Evolutionary conservation across 805 yeast species (phyloP).

Genomic region (Candida arabinofermentans): DNA sequence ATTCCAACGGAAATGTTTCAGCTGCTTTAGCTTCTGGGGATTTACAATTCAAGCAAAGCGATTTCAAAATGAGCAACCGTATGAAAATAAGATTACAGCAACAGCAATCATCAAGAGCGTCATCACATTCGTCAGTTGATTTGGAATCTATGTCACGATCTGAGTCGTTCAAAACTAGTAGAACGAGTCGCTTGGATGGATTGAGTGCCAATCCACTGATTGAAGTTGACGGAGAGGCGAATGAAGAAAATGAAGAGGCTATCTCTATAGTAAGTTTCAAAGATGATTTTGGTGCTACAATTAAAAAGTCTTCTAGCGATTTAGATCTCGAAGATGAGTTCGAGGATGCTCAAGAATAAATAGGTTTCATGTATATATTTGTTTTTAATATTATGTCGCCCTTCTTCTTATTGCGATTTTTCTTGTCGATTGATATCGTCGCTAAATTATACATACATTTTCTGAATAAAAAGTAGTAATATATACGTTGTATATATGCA

Average conservation of each 20-base stretch:
- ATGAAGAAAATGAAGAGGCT: slow-evolving; percentile 3
- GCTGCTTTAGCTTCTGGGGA: slow-evolving; percentile 10
- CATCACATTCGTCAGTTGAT: slow-evolving; percentile 20
- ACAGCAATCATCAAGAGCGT: slow-evolving; percentile 14
- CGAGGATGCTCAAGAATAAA: slow-evolving; percentile 22
- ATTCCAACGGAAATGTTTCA: slow-evolving; percentile 1
- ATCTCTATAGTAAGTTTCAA: slow-evolving; percentile 5
- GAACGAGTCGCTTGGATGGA: slow-evolving; percentile 12
- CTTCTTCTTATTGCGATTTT: not conserved
- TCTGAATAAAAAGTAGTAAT: not conserved
- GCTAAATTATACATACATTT: not conserved
- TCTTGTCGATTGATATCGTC: not conserved
- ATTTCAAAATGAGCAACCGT: slow-evolving; percentile 28
- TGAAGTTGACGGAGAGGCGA: slow-evolving; percentile 12
- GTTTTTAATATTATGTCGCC: no score
- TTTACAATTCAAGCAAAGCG: slow-evolving; percentile 20
- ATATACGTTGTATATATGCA: not conserved
- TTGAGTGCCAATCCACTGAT: slow-evolving; percentile 11
- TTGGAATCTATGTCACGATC: slow-evolving; percentile 19
- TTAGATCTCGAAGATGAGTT: slow-evolving; percentile 13
- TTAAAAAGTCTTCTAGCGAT: not conserved
- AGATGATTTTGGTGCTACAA: slow-evolving; percentile 1
- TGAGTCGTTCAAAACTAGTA: slow-evolving; percentile 19
- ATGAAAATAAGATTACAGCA: slow-evolving; percentile 26
- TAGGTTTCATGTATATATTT: no score